Evolutionary conservation across 139 green algal species (phyloP), one percentile per base, ranked within the genome.

Genomic region (Chlamydomonas sp.): DNA sequence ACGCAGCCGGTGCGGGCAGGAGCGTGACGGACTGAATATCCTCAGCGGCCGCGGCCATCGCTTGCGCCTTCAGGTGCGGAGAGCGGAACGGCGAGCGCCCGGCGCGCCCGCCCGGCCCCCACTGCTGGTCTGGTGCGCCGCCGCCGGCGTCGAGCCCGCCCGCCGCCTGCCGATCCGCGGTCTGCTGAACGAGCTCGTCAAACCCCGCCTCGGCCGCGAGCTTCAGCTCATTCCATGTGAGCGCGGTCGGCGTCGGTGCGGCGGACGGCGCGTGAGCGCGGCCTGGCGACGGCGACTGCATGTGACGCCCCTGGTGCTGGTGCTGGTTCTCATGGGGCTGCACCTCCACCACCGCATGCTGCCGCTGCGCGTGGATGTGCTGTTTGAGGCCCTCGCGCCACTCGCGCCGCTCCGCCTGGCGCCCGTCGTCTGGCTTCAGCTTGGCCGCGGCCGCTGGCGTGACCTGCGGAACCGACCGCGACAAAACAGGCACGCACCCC

Each of bases 191-290:
- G 54, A 87, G 73, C 73, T 83, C 75, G 35, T 87, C 81, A 77
- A 87, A 87, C 3, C 81, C 81, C 28, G 68, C 76, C 73, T 84
- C 78, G 13, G 81, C 81, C 36, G 81, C 81, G 34, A 84, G 31
- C 34, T 79, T 80, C 31, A 87, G 73, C 69, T 87, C 67, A 16
- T 82, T 68, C 81, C 81, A 87, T 0, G 78, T 83, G 39, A 87
- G 64, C 5, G 59, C 59, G 29, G 59, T 30, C 10, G 39, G 39
- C 10, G n/a, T n/a, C n/a, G n/a, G n/a, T n/a, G n/a, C n/a, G n/a
- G n/a, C n/a, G n/a, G n/a, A n/a, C n/a, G n/a, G n/a, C n/a, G n/a
- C n/a, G n/a, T n/a, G n/a, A n/a, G n/a, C n/a, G n/a, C n/a, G n/a
- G n/a, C n/a, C n/a, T n/a, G n/a, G n/a, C n/a, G n/a, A n/a, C n/a